Percentiles rank a stretch among this genome's conserved stretches.
phyloP scores from a whole-genome alignment of 495 filamentous ascomycete genomes.

The Neurospora africana region DNA sequence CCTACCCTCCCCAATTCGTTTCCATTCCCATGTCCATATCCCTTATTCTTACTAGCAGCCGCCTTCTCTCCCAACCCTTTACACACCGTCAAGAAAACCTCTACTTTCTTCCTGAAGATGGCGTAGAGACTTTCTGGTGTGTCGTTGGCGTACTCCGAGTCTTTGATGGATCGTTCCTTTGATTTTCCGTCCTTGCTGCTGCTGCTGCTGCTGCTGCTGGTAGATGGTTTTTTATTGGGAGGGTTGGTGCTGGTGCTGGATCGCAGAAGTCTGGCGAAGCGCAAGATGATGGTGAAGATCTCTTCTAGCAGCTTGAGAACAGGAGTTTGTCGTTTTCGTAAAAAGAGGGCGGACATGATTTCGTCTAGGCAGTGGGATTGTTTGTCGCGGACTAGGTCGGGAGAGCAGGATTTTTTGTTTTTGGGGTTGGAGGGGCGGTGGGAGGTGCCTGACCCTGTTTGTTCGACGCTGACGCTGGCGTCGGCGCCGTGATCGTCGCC shows the following conservation, averaged over 20 bases:
- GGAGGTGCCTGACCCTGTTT: slow-evolving; percentile 45
- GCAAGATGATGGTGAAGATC: slow-evolving; percentile 61
- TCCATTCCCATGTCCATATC: slow-evolving; percentile 13
- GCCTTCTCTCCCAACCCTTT: slow-evolving; percentile 50
- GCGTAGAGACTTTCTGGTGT: slow-evolving; percentile 45
- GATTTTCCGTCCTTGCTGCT: no score
- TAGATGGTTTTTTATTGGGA: no score
- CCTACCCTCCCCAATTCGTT: slow-evolving; percentile 14
- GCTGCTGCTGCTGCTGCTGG: no score
- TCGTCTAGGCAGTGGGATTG: slow-evolving; percentile 71
- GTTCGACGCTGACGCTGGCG: slow-evolving; percentile 31
- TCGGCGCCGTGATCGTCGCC: slow-evolving; percentile 17
- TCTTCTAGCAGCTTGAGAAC: slow-evolving; percentile 66
- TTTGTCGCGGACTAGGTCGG: slow-evolving; percentile 54
- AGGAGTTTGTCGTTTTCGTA: slow-evolving; percentile 58
- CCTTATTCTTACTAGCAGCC: slow-evolving; percentile 35
- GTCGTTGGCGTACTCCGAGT: slow-evolving; percentile 16
- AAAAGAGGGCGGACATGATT: slow-evolving; percentile 63
- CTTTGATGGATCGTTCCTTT: neutral
- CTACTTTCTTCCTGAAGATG: slow-evolving; percentile 55
- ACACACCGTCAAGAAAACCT: slow-evolving; percentile 57
- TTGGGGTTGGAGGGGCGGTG: slow-evolving; percentile 50
- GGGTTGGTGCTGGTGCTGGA: neutral
- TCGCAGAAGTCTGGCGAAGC: slow-evolving; percentile 37
- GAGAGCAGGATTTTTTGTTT: slow-evolving; percentile 30